These are phyloP conservation scores for Nadsonia commutata DNA, from an alignment of 1,139 yeast genomes.

Conservation along the genomic window DNA sequence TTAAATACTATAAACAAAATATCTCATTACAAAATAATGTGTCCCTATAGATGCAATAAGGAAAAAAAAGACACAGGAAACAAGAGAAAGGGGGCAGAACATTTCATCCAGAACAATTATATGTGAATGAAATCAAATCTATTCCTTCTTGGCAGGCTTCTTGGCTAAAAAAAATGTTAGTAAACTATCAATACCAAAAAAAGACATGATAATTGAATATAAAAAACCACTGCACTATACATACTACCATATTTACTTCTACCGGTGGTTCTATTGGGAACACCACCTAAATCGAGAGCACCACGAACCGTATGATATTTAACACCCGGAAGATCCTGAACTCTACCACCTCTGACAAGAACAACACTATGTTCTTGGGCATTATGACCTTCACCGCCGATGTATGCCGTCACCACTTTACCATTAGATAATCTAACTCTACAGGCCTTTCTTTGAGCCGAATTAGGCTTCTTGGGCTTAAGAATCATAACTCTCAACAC, in stretches of 20 bases:
- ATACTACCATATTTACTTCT: constrained; percentile 93
- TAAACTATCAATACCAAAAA: too few species aligned
- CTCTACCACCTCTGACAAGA: constrained; percentile 91
- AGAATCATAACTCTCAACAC: constrained; percentile 88
- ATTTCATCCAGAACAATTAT: not conserved
- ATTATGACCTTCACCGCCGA: constrained; percentile 98
- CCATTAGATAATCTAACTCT: constrained; percentile 91
- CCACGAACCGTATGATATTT: constrained; percentile 92
- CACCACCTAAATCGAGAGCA: constrained; percentile 85
- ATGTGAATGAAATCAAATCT: not conserved
- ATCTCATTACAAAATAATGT: constrained; percentile 1
- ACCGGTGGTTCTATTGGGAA: constrained; percentile 79
- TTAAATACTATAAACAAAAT: not conserved
- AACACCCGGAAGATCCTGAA: constrained; percentile 97
- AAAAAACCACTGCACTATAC: too few species aligned
- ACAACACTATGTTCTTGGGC: constrained; percentile 97
- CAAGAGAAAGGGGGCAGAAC: not conserved
- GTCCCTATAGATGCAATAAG: not conserved
- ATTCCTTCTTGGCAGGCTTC: constrained; percentile 39
- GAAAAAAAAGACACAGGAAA: not conserved
- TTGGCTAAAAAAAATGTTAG: too few species aligned
- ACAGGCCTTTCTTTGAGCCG: constrained; percentile 94
- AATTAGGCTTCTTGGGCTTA: constrained; percentile 96
- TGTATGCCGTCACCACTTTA: constrained; percentile 76
- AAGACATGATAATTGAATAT: too few species aligned